phyloP scores from a whole-genome alignment of 345 rosid species.

The Abelmoschus esculentus region DNA sequence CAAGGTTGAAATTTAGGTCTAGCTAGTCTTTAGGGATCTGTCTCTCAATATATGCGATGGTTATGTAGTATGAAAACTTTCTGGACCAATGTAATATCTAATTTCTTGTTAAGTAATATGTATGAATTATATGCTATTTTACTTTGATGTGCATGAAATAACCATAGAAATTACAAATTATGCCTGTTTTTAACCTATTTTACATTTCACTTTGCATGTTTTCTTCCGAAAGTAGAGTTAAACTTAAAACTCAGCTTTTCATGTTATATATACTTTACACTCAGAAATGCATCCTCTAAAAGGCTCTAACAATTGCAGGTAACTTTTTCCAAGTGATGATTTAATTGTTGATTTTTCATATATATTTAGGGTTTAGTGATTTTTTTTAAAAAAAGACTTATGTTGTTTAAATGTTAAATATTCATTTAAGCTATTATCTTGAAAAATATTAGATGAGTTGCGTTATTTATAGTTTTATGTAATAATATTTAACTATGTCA shows the following conservation, averaged over 20 bases:
- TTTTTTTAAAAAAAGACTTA: too few species aligned
- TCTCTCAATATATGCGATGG: background rate
- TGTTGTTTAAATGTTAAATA: too few species aligned
- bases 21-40: background rate
- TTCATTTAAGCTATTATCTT: too few species aligned
- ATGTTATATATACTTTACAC: too few species aligned
- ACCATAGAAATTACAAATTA: background rate
- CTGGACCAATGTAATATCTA: background rate
- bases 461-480: too few species aligned
- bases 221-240: background rate
- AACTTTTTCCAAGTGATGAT: too few species aligned
- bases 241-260: background rate
- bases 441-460: too few species aligned
- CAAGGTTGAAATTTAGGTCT: conserved; percentile 8
- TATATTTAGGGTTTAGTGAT: too few species aligned
- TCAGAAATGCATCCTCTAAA: too few species aligned
- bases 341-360: too few species aligned
- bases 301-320: too few species aligned
- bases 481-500: too few species aligned
- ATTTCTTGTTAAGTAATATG: background rate
- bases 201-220: background rate
- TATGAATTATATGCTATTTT: background rate
- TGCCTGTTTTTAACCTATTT: background rate
- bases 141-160: background rate
- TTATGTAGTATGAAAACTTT: background rate